phyloP scores from a whole-genome alignment of 352 stramenopile species.

The Globisporangium cystogenes region DNA sequence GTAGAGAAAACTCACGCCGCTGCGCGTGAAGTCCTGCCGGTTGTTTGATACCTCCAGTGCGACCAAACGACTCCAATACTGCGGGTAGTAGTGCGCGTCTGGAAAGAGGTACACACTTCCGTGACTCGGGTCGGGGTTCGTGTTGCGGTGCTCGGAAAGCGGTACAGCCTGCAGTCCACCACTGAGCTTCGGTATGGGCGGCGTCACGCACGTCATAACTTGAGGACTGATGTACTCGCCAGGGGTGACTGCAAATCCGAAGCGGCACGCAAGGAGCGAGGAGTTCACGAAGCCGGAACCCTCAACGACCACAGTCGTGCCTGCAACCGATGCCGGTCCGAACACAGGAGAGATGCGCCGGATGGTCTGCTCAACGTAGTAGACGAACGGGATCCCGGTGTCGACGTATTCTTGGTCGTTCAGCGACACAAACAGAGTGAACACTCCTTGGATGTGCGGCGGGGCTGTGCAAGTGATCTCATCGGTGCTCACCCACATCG shows the following conservation, averaged over 20 bases:
- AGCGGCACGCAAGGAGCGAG: conserved; percentile 81
- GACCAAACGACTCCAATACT: conserved; percentile 86
- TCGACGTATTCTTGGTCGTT: conserved; percentile 93
- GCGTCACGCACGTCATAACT: conserved; percentile 79
- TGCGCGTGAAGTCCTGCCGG: conserved; percentile 92
- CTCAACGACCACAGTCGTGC: conserved; percentile 81
- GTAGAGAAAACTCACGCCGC: conserved; percentile 91
- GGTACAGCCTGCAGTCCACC: conserved; percentile 47
- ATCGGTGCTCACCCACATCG: conserved; percentile 52
- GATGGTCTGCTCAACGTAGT: conserved; percentile 78
- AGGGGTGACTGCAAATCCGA: conserved; percentile 79
- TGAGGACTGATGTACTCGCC: conserved; percentile 75
- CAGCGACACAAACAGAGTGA: conserved; percentile 80
- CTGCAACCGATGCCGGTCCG: conserved; percentile 75
- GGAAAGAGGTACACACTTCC: conserved; percentile 79
- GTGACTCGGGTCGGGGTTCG: conserved; percentile 46
- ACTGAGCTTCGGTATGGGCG: conserved; percentile 54
- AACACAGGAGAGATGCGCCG: conserved; percentile 79
- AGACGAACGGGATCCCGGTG: conserved; percentile 62
- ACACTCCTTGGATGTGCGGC: conserved; percentile 51
- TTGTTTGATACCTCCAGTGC: conserved; percentile 95
- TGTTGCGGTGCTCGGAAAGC: conserved; percentile 71
- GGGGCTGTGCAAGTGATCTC: conserved; percentile 81
- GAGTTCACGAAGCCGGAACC: conserved; percentile 88
- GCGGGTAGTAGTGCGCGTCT: conserved; percentile 78